Conservation (phyloP, 352 stramenopile species). For the Phytophthora syringae region DNA sequence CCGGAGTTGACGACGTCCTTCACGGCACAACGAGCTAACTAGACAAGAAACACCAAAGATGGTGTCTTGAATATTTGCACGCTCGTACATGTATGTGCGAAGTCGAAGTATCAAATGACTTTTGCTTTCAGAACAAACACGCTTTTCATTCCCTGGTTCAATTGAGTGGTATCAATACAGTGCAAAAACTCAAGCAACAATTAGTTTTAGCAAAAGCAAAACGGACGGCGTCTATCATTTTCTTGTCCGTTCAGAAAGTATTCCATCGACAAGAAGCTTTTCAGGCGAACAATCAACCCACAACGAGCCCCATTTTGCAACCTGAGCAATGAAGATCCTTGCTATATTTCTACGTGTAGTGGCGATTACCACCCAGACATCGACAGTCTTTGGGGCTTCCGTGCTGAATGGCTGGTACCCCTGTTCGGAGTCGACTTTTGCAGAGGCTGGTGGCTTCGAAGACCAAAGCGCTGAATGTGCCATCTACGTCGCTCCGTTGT, state of each 20-base stretch:
- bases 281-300: too few species aligned
- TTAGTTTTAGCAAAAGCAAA: too few species aligned
- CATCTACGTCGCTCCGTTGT: conserved; percentile 40
- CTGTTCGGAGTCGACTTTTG: conserved; percentile 37
- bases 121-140: too few species aligned
- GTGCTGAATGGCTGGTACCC: conserved; percentile 41
- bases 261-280: not conserved
- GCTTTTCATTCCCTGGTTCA: too few species aligned
- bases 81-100: too few species aligned
- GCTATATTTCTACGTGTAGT: conserved; percentile 5
- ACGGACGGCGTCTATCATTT: not conserved
- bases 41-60: too few species aligned
- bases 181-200: too few species aligned
- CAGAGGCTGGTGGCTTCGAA: conserved; percentile 12
- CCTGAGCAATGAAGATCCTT: conserved; percentile 7
- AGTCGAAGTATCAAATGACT: too few species aligned
- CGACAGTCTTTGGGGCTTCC: conserved; percentile 1
- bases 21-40: not conserved
- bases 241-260: not conserved
- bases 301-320: not conserved
- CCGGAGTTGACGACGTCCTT: not conserved
- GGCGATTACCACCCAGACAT: conserved; percentile 5
- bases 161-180: too few species aligned
- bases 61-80: too few species aligned
- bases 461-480: conserved; percentile 38